Base-by-base conservation (phyloP, 768 basidiomycete genomes). In the Phaeotremella skinneri region DNA sequence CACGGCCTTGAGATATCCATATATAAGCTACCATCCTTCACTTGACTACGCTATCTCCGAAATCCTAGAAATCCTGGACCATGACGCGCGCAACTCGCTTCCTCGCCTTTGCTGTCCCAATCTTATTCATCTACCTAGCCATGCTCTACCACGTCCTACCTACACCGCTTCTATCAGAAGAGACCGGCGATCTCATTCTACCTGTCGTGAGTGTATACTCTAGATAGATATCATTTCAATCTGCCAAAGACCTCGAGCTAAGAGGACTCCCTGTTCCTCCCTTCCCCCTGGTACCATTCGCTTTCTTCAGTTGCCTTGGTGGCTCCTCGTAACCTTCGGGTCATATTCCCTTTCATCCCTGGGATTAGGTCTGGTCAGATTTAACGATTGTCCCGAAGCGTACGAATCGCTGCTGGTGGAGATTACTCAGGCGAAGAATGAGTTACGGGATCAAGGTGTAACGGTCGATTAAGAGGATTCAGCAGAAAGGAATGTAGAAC, bases 321-420 rank as follows among this genome's bases (percentile, higher is more conserved):
- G 88, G 88, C 69, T 88, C 7, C 82, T 90, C 13, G 85, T 90
- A 1, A 80, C 85, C 1, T 89, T 89, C 63, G 89, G 89, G 13
- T 84, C 88, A 1, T 90, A 88, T 72, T 86, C 86, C 17, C 82
- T 90, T 11, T 84, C 84, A 78, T 87, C 85, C 9, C 83, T 90
- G 20, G 88, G 89, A 9, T 83, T 84, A 81, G 89, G 88, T 1
- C 69, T 90, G 42, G 82, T 84, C 64, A 85, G 85, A 2, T 87
- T 89, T 67, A 79, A 83, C 67, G 89, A 90, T 65, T 88, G 87
- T 72, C 86, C 87, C 39, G 87, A 90, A 64, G 88, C 89, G 3
- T 88, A 90, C 64, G 80, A 82, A 13, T 86, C 87, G 73, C 75
- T 90, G 53, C 56, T 72, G 29, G 68, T 86, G 85, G 86, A 88